Evolutionary conservation across 2,329 filamentous ascomycete genomes (phyloP), one percentile per base, ranked within the genome.

Genomic region (Onygenales sp.): DNA sequence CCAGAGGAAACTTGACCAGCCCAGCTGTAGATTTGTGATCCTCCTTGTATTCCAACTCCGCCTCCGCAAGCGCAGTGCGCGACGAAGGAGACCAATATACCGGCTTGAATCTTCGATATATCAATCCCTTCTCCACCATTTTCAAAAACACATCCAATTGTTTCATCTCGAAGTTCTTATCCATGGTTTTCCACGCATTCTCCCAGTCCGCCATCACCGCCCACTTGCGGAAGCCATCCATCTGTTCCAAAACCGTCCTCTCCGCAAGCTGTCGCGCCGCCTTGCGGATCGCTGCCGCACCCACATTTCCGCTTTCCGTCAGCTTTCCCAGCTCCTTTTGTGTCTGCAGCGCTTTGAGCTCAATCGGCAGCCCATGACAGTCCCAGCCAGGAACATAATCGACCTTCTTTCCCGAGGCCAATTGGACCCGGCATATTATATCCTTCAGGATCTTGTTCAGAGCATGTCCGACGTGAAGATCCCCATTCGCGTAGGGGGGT

Each of bases 401-500:
- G 36, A 97, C 84, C 57, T 82, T 78, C 60, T 81, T 84, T 14
- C 89, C 93, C 64, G 85, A 80, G 56, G 87, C 83, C 56, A 97
- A 75, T 72, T 95, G 84, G 57, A 86, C 83, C 42, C 93, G 82
- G 61, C 90, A 78, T 57, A 95, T 88, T 64, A 97, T 87, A 71
- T 98, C 93, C 75, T 98, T 98, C 55, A 95, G 77, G 61, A 97
- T 86, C 73, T 98, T 98, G 72, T 98, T 98, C 66, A 98, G 75
- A 38, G 93, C 90, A 75, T 98, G 93, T 2, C 93, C 93, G 56
- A 94, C 83, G 65, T 98, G 93, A 8, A 98, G 79, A 44, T 80
- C 81, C 11, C 93, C 93, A 72, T 98, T 98, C 58, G 93, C 93
- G 68, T 97, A 98, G 0, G 93, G 93, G 0, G 93, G 93, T 0